Conservation (phyloP, 1,139 yeast genomes). For the Geotrichum phurueaensis region DNA sequence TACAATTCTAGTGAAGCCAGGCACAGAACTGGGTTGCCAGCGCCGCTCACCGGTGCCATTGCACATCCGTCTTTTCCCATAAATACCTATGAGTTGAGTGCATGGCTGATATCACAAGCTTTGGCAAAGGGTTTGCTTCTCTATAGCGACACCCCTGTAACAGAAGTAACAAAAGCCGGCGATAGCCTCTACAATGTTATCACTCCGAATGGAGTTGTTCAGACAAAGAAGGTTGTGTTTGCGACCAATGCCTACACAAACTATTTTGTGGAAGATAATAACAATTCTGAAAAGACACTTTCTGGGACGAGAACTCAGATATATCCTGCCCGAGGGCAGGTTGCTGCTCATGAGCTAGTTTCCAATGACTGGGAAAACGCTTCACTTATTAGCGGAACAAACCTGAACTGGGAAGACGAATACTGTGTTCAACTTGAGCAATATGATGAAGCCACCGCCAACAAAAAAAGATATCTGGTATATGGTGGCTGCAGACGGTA, state of each 20-base stretch:
- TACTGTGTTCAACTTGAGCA: constrained; percentile 23
- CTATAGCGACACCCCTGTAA: constrained; percentile 39
- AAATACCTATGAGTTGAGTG: constrained; percentile 41
- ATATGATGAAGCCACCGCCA: constrained; percentile 8
- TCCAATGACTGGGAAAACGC: not conserved
- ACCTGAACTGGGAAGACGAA: constrained; percentile 26
- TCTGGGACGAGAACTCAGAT: constrained; percentile 14
- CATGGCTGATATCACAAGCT: constrained; percentile 32
- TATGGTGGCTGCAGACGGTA: constrained; percentile 30
- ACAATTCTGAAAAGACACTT: not conserved
- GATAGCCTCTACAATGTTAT: constrained; percentile 27
- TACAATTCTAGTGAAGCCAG: constrained; percentile 21
- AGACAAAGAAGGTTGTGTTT: constrained; percentile 35
- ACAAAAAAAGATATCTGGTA: constrained; percentile 19
- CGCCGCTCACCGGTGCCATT: constrained; percentile 31
- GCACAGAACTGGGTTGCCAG: constrained; percentile 20
- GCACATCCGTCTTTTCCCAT: constrained; percentile 40
- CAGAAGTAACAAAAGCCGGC: constrained; percentile 19
- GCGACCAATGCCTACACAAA: constrained; percentile 43
- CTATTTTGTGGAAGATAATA: constrained; percentile 25
- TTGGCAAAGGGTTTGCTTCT: constrained; percentile 36
- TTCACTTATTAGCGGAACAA: constrained; percentile 11
- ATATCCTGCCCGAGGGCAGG: constrained; percentile 29
- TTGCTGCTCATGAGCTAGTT: constrained; percentile 18
- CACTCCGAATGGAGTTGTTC: constrained; percentile 35